These are phyloP conservation scores for Neovahlkampfia damariscottae DNA, from an alignment of 78 protist genomes.

Conservation along the genomic window DNA sequence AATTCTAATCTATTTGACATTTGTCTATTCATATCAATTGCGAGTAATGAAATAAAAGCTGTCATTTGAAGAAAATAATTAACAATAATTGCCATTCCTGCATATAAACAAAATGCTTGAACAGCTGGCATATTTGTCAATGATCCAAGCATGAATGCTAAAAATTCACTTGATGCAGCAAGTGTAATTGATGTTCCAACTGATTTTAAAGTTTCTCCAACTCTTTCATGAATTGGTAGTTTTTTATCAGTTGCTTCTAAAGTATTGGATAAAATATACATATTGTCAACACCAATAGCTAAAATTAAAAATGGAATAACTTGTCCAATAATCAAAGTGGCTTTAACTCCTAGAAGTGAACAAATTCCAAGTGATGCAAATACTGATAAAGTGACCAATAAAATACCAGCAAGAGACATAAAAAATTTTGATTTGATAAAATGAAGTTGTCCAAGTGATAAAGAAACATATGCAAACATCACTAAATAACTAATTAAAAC, in stretches of 20 bases:
- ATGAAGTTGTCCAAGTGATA: slow-evolving; percentile 46
- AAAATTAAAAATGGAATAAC: slow-evolving; percentile 66
- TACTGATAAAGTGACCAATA: slow-evolving; percentile 35
- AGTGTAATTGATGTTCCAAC: slow-evolving; percentile 60
- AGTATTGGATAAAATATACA: slow-evolving; percentile 52
- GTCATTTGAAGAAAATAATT: slow-evolving; percentile 52
- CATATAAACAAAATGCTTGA: slow-evolving; percentile 44
- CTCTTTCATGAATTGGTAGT: slow-evolving; percentile 22
- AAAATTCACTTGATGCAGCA: slow-evolving; percentile 47
- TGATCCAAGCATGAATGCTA: slow-evolving; percentile 65
- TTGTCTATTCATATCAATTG: slow-evolving; percentile 24
- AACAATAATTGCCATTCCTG: slow-evolving; percentile 39
- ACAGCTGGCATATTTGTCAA: slow-evolving; percentile 63
- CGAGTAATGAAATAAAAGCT: slow-evolving; percentile 23
- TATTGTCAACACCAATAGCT: slow-evolving; percentile 72
- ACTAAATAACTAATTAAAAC: slow-evolving; percentile 4
- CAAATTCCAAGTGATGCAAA: slow-evolving; percentile 39
- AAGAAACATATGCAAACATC: slow-evolving; percentile 38
- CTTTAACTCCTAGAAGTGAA: slow-evolving; percentile 20
- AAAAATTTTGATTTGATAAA: slow-evolving; percentile 37
- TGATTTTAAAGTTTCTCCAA: slow-evolving; percentile 28
- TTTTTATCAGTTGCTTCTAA: not conserved
- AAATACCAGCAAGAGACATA: slow-evolving; percentile 45
- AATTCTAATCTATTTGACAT: not conserved
- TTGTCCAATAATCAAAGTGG: slow-evolving; percentile 57